Evolutionary conservation across 2,329 filamentous ascomycete genomes (phyloP).

Genomic region (Scedosporium boydii): DNA sequence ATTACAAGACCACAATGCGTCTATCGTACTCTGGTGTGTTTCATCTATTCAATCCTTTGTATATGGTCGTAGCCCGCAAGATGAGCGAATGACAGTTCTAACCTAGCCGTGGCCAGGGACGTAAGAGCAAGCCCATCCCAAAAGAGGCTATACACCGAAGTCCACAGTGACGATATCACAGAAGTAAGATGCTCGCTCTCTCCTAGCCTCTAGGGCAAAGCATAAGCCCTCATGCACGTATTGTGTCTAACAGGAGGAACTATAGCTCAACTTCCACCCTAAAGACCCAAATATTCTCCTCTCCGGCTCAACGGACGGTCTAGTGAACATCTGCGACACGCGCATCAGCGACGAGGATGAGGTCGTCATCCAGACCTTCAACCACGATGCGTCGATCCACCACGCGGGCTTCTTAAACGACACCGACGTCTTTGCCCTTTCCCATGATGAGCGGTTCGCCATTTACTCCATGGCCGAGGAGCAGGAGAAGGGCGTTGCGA

Average conservation of each 20-base stretch:
- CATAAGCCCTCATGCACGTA: too few species aligned
- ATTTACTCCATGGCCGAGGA: constrained; percentile 62
- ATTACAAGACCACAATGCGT: constrained; percentile 52
- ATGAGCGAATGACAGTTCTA: constrained; percentile 4
- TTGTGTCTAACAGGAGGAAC: neutral
- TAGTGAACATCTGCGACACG: constrained; percentile 69
- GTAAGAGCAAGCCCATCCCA: constrained; percentile 37
- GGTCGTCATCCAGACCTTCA: constrained; percentile 67
- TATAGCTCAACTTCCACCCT: constrained; percentile 44
- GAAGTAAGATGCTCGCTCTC: constrained; percentile 28
- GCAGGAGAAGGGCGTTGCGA: constrained; percentile 47
- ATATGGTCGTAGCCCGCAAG: neutral
- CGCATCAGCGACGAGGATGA: constrained; percentile 66
- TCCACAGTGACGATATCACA: constrained; percentile 60
- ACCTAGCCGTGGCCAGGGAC: constrained; percentile 36
- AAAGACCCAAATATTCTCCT: constrained; percentile 51
- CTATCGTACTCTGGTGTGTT: constrained; percentile 50
- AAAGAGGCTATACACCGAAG: constrained; percentile 48
- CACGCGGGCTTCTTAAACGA: constrained; percentile 61
- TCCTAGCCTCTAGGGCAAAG: too few species aligned
- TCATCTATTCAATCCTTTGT: neutral
- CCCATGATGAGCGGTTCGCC: constrained; percentile 69
- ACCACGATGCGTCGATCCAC: constrained; percentile 66
- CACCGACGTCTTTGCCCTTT: constrained; percentile 60
- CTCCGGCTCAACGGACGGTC: constrained; percentile 70